Evolutionary conservation across 2,329 filamentous ascomycete genomes (phyloP).

Genomic region (Calonectria naviculata): DNA sequence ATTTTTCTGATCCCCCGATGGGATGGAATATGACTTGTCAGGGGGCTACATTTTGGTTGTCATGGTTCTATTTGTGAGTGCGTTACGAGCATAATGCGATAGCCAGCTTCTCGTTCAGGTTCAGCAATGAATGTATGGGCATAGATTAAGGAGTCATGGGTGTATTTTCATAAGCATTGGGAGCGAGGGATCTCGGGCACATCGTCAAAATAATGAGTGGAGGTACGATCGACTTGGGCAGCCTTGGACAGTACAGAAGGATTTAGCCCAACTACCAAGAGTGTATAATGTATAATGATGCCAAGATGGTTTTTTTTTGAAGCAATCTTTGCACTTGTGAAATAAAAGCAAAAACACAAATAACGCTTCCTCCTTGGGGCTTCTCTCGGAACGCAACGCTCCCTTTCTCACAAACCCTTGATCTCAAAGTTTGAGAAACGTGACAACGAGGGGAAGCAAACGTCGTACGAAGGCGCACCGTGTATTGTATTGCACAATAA

Average conservation of each 20-base stretch:
- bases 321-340: neutral
- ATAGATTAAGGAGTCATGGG: neutral
- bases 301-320: neutral
- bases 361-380: neutral
- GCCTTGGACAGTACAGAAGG: neutral
- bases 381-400: neutral
- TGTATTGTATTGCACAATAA: neutral
- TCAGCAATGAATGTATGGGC: neutral
- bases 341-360: neutral
- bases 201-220: neutral
- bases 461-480: neutral
- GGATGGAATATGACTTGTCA: too few relatives aligned
- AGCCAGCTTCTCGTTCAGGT: neutral
- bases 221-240: neutral
- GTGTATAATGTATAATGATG: neutral
- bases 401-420: neutral
- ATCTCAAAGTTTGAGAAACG: neutral
- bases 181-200: neutral
- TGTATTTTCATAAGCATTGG: too few relatives aligned
- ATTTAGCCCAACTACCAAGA: neutral
- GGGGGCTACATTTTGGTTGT: neutral
- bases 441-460: neutral
- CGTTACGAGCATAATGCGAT: neutral
- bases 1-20: neutral
- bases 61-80: too few relatives aligned